Evolutionary conservation across 306 rosid species (phyloP).

Genomic region (Quercus ilex): DNA sequence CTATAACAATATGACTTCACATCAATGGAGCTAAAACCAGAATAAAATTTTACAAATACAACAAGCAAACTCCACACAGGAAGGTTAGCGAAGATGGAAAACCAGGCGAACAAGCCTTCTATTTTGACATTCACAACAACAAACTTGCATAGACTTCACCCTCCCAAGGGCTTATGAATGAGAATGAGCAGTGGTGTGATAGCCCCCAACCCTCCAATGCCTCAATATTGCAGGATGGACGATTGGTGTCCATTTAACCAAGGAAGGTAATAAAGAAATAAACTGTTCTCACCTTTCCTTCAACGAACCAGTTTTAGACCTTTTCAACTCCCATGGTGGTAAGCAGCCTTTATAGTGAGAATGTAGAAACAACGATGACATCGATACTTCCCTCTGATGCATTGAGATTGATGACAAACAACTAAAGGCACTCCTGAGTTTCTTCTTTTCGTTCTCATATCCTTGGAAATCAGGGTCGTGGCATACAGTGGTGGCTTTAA

Average conservation of each 20-base stretch:
- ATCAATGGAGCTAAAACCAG: constrained; percentile 30
- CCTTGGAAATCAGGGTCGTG: constrained; percentile 55
- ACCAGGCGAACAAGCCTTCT: constrained; percentile 11
- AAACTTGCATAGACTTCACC: constrained; percentile 28
- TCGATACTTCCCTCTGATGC: constrained; percentile 73
- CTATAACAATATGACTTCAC: constrained; percentile 22
- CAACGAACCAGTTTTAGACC: constrained; percentile 55
- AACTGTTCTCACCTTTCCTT: constrained; percentile 51
- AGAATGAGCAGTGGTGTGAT: constrained; percentile 24
- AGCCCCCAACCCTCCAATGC: constrained; percentile 12
- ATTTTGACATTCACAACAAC: constrained; percentile 33
- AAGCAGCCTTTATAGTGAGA: constrained; percentile 90
- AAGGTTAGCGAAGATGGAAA: not conserved
- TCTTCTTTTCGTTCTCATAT: constrained; percentile 63
- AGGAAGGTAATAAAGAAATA: not conserved
- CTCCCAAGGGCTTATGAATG: not conserved
- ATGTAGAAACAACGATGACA: constrained; percentile 83
- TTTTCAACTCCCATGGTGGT: constrained; percentile 78
- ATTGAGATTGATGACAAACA: constrained; percentile 78
- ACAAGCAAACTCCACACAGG: constrained; percentile 22
- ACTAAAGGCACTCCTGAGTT: constrained; percentile 51
- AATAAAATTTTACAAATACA: constrained; percentile 30
- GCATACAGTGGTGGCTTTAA: constrained; percentile 50
- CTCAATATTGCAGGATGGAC: constrained; percentile 22
- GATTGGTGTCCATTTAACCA: not conserved